Conservation (phyloP, 1,284 basidiomycete genomes). For the Phylloboletellus chloephorus region DNA sequence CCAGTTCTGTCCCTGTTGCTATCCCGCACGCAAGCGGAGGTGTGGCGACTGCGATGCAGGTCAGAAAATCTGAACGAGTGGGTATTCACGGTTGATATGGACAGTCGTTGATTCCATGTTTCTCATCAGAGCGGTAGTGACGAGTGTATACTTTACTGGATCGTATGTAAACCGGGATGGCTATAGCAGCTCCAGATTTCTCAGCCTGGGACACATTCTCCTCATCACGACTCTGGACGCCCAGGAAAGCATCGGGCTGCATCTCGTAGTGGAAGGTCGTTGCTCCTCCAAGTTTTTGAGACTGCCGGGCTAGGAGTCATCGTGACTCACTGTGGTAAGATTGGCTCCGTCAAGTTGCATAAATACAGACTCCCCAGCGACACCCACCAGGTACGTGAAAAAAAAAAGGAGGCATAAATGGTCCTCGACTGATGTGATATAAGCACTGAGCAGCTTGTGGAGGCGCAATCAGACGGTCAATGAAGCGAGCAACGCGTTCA, state of each 20-base stretch:
- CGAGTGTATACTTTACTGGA: too few species aligned
- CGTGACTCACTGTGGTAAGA: conserved; percentile 5
- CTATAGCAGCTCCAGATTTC: too few species aligned
- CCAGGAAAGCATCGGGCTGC: too few species aligned
- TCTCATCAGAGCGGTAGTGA: too few species aligned
- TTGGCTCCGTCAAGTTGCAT: conserved; percentile 7
- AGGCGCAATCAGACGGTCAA: neutral
- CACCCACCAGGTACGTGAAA: conserved; percentile 14
- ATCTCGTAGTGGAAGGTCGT: too few species aligned
- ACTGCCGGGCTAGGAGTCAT: too few species aligned
- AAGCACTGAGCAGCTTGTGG: conserved; percentile 4
- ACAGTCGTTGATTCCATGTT: too few species aligned
- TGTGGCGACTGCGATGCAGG: conserved; percentile 7
- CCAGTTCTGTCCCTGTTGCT: conserved; percentile 11
- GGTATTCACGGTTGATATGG: too few species aligned
- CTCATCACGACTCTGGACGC: too few species aligned
- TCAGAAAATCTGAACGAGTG: neutral
- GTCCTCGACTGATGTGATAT: conserved; percentile 20
- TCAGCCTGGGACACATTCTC: too few species aligned
- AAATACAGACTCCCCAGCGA: conserved; percentile 19
- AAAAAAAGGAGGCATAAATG: conserved; percentile 6
- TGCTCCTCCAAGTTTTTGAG: too few species aligned
- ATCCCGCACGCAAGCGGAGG: neutral
- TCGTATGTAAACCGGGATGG: too few species aligned
- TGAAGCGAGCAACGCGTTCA: conserved; percentile 1